Base-by-base conservation (phyloP, 257 asterid species). In the Solanum phureja region DNA sequence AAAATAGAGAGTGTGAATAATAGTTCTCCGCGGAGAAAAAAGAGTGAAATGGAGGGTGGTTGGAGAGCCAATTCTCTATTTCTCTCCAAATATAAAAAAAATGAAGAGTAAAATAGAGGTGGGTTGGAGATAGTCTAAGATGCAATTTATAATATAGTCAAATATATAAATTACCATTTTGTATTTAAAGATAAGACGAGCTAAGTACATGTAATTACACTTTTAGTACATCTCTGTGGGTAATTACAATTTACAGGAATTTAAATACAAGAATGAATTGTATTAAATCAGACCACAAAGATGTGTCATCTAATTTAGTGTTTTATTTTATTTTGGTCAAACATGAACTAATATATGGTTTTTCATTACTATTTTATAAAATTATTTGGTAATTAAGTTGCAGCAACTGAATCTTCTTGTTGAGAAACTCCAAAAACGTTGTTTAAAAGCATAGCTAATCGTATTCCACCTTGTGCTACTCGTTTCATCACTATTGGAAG, bases 381-480 rank as follows among this genome's bases (percentile, higher is more conserved):
- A 4, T 81, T 8, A 29, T 49, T 29, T 29, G 14, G 40, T 46
- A 81, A 27, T 88, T 73, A 90, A 85, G 93, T 91, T 34, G 95
- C 87, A 33, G 90, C 91, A 34, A 90, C 3, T 13, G 89, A 76
- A 75, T 90, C 94, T 76, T 89, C 82, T 76, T 88, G 74, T 73
- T 88, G 72, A 46, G 89, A 46, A 13, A 87, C 87, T 29, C 93
- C 94, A 16, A 96, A 90, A 58, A 93, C 91, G 74, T 91, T 89
- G 73, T 94, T 96, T 89, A 95, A 87, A 88, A 95, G 90, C 98
- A 93, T 95, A 87, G 98, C 98, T 86, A 96, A 88, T 52, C 99
- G 94, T 7, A 94, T 98, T 66, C 98, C 99, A 23, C 98, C 99
- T 79, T 96, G 99, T 83, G 98, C 99, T 89, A 96, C 89, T 86